Evolutionary conservation across 139 green algal species (phyloP).

Genomic region (Yamagishiella unicocca): DNA sequence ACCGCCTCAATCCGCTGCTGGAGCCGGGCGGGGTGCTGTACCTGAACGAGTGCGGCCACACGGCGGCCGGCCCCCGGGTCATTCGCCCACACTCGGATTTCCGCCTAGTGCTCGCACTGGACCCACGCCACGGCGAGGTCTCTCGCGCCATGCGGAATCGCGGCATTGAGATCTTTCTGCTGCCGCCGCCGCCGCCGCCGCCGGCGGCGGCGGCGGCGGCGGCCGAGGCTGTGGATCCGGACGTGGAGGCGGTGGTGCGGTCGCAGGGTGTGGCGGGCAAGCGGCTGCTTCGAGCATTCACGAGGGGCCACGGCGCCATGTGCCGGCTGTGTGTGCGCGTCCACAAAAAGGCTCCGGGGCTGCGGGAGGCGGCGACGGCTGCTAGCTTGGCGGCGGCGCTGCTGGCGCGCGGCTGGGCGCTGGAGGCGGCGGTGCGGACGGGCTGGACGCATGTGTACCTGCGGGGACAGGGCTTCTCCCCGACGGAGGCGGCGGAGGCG

Average conservation of each 20-base stretch:
- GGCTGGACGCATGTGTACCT: constrained; percentile 72
- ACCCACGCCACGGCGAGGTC: constrained; percentile 93
- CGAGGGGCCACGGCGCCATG: constrained; percentile 58
- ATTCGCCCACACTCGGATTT: constrained; percentile 93
- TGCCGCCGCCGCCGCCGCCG: constrained; percentile 42
- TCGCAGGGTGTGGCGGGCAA: constrained; percentile 12
- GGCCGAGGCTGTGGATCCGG: not conserved
- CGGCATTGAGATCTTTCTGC: constrained; percentile 94
- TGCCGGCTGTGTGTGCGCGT: constrained; percentile 13
- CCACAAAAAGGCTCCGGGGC: constrained; percentile 60
- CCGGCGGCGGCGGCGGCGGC: not conserved
- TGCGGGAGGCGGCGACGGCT: constrained; percentile 73
- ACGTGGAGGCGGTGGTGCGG: constrained; percentile 19
- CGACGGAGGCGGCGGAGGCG: constrained; percentile 17
- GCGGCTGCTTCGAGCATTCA: constrained; percentile 63
- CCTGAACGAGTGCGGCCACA: constrained; percentile 89
- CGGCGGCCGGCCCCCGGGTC: constrained; percentile 60
- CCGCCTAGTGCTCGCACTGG: constrained; percentile 92
- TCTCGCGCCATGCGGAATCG: constrained; percentile 98
- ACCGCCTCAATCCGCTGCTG: constrained; percentile 97
- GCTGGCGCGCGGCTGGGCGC: constrained; percentile 66
- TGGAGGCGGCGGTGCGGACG: constrained; percentile 56
- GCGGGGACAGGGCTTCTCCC: constrained; percentile 15
- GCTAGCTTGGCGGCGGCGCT: constrained; percentile 67
- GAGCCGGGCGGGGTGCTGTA: constrained; percentile 90